Percentiles rank a stretch among this genome's conserved stretches.
These are phyloP conservation scores for Aspergillus novoparasiticus DNA, from an alignment of 2,329 filamentous ascomycete genomes.

Conservation along the genomic window DNA sequence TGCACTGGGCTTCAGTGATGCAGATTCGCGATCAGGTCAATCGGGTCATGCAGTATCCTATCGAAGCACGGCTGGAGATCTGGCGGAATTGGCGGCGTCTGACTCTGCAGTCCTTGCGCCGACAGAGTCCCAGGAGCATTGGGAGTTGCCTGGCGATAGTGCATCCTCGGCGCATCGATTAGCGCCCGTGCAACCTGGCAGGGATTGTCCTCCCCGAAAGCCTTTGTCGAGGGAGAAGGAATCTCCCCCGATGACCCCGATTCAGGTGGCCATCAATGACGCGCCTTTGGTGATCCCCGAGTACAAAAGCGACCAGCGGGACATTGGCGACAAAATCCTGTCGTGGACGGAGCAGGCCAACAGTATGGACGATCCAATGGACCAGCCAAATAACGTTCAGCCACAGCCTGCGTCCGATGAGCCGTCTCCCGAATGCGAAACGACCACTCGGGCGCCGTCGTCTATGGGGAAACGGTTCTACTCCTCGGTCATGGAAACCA, in stretches of 20 bases:
- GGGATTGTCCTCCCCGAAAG: slow-evolving; percentile 5
- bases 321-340: not conserved
- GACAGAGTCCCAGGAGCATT: not conserved
- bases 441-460: not conserved
- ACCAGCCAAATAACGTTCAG: not conserved
- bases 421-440: not conserved
- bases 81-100: not conserved
- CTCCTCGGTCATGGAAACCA: slow-evolving; percentile 1
- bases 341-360: slow-evolving; percentile 1
- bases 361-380: not conserved
- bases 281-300: slow-evolving; percentile 1
- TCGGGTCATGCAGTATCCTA: not conserved
- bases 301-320: not conserved
- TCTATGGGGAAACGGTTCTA: slow-evolving; percentile 7
- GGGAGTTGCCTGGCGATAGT: not conserved
- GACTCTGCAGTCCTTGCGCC: not conserved
- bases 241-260: not conserved
- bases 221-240: not conserved
- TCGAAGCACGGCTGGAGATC: not conserved
- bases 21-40: not conserved
- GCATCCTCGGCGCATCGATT: not conserved
- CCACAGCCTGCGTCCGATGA: not conserved
- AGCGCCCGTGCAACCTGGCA: not conserved
- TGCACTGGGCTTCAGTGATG: not conserved
- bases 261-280: slow-evolving; percentile 2